A percentile compares a stretch with the other conserved stretches of the same genome.
These are phyloP conservation scores for Rhamnella rubrinervis DNA, from an alignment of 331 rosid species.

Conservation along the genomic window DNA sequence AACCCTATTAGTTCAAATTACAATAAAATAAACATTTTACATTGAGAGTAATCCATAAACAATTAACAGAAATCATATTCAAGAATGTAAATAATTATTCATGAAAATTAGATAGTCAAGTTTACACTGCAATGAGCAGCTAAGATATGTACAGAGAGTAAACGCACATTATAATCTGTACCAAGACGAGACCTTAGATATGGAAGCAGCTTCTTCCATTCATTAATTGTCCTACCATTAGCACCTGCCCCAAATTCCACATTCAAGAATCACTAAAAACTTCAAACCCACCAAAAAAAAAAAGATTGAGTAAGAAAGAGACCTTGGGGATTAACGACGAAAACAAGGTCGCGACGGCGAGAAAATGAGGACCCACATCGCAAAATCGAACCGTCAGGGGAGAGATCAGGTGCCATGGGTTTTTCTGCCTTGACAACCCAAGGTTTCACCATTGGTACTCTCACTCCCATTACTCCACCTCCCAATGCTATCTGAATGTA, in stretches of 20 bases:
- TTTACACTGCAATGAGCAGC: not conserved
- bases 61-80: too few species aligned
- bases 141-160: constrained; percentile 4
- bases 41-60: too few species aligned
- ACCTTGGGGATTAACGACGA: constrained; percentile 90
- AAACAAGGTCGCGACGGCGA: constrained; percentile 72
- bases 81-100: not conserved
- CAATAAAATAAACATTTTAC: too few species aligned
- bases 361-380: constrained; percentile 53
- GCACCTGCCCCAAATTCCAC: constrained; percentile 60
- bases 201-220: constrained; percentile 92
- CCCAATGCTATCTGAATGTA: constrained; percentile 53
- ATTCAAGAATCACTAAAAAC: not conserved
- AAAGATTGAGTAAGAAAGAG: constrained; percentile 18
- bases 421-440: constrained; percentile 58
- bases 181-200: constrained; percentile 77
- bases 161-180: constrained; percentile 70
- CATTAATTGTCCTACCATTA: constrained; percentile 78
- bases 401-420: constrained; percentile 53
- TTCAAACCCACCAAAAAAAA: constrained; percentile 15
- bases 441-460: constrained; percentile 48
- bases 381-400: constrained; percentile 30
- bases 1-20: too few species aligned
- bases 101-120: not conserved
- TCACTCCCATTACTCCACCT: constrained; percentile 27